Percentiles rank a stretch among this genome's conserved stretches.
phyloP scores from a whole-genome alignment of 805 yeast species.

The Zygosaccharomyces bisporus region DNA sequence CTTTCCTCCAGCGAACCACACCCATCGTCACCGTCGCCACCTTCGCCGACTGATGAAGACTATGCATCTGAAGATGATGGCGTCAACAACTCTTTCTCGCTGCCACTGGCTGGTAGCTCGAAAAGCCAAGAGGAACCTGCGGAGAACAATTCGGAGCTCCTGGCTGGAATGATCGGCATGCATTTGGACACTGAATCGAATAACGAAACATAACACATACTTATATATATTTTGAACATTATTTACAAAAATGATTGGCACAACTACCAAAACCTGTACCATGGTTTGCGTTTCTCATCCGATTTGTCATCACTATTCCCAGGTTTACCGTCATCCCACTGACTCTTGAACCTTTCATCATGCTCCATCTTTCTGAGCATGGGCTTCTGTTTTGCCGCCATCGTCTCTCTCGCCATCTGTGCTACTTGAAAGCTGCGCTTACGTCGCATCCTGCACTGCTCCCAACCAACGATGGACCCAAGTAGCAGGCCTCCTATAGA shows the following conservation, averaged over 20 bases:
- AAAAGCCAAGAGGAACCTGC: constrained; percentile 10
- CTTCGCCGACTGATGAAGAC: not conserved
- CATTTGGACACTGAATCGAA: not conserved
- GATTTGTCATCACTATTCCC: constrained; percentile 12
- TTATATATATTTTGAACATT: not conserved
- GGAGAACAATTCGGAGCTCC: not conserved
- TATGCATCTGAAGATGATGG: not conserved
- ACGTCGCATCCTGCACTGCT: constrained; percentile 77
- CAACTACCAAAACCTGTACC: constrained; percentile 36
- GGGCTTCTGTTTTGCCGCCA: constrained; percentile 37
- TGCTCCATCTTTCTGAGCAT: constrained; percentile 33
- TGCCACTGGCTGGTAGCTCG: constrained; percentile 40
- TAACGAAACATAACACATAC: not conserved
- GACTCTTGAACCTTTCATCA: constrained; percentile 22
- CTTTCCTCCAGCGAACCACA: not conserved
- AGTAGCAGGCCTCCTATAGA: constrained; percentile 71
- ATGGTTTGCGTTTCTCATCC: constrained; percentile 15
- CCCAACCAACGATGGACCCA: constrained; percentile 87
- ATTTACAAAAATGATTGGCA: not conserved
- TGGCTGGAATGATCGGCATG: not conserved
- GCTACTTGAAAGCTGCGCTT: constrained; percentile 63
- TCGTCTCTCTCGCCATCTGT: constrained; percentile 58
- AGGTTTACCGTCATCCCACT: constrained; percentile 22
- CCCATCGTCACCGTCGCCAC: not conserved
- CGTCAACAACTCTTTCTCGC: constrained; percentile 49